These are phyloP conservation scores for Paracamarosporium sp. DNA, from an alignment of 2,329 filamentous ascomycete genomes.

Conservation along the genomic window DNA sequence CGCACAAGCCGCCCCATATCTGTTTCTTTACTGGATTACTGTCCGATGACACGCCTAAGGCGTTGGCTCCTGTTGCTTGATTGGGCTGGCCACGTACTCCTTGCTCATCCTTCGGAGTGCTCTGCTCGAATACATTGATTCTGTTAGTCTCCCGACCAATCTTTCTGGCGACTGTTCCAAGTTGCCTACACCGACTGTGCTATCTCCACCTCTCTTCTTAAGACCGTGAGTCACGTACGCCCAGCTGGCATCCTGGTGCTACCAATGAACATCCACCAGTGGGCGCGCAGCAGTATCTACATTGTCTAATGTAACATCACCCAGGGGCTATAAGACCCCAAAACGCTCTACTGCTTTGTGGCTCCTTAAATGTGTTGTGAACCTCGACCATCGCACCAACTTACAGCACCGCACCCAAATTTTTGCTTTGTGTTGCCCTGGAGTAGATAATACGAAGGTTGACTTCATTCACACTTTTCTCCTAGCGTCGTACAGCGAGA, in stretches of 20 bases:
- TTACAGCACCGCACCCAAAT: background rate
- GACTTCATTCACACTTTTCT: background rate
- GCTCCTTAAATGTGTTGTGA: background rate
- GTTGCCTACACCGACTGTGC: conserved; percentile 3
- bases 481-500: background rate
- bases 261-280: background rate
- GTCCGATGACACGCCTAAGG: conserved; percentile 15
- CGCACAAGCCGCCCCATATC: conserved; percentile 14
- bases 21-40: conserved; percentile 8
- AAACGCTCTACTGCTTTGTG: background rate
- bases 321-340: conserved; percentile 20
- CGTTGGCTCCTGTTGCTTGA: conserved; percentile 14
- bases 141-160: conserved; percentile 22
- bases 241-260: conserved; percentile 3
- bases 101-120: conserved; percentile 2
- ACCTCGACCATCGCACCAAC: background rate
- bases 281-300: background rate
- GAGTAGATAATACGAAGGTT: background rate
- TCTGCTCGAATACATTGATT: conserved; percentile 17
- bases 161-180: background rate
- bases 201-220: conserved; percentile 1
- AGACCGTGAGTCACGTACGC: conserved; percentile 39
- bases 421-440: background rate
- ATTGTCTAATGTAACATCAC: conserved; percentile 11
- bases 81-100: conserved; percentile 20